Percentiles rank a stretch among this genome's conserved stretches.
phyloP scores from a whole-genome alignment of 2,329 filamentous ascomycete genomes.

The Fusarium begoniae region DNA sequence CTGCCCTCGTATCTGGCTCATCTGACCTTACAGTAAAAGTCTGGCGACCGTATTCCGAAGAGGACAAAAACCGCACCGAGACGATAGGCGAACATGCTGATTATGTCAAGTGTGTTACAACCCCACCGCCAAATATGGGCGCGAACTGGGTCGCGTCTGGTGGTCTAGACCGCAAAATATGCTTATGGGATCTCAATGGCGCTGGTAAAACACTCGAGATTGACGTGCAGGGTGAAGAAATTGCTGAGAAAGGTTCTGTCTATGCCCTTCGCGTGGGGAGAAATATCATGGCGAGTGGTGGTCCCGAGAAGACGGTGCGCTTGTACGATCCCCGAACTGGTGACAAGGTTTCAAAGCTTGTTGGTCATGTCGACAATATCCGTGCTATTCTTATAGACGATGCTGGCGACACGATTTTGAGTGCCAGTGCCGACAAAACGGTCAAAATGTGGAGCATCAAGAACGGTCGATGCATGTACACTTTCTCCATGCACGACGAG shows the following conservation, averaged over 20 bases:
- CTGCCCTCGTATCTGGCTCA: slow-evolving; percentile 85
- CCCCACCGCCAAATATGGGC: slow-evolving; percentile 67
- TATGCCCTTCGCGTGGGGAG: slow-evolving; percentile 87
- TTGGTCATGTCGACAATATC: slow-evolving; percentile 95
- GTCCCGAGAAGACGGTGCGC: slow-evolving; percentile 91
- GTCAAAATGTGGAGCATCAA: slow-evolving; percentile 98
- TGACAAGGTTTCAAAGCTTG: slow-evolving; percentile 92
- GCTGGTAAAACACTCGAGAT: slow-evolving; percentile 88
- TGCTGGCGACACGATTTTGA: slow-evolving; percentile 89
- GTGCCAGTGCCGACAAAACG: slow-evolving; percentile 93
- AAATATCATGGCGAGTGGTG: slow-evolving; percentile 87
- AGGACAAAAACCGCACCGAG: slow-evolving; percentile 61
- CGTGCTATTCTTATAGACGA: slow-evolving; percentile 90
- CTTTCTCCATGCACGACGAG: slow-evolving; percentile 98
- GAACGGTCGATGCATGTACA: slow-evolving; percentile 95
- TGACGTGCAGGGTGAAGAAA: slow-evolving; percentile 83
- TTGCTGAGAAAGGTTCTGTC: slow-evolving; percentile 89
- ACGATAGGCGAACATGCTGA: slow-evolving; percentile 94
- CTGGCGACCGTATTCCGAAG: slow-evolving; percentile 79
- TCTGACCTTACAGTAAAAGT: slow-evolving; percentile 95
- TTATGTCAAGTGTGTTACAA: slow-evolving; percentile 94
- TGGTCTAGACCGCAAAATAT: slow-evolving; percentile 90
- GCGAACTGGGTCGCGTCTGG: slow-evolving; percentile 93
- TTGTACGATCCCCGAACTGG: slow-evolving; percentile 92
- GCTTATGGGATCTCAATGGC: slow-evolving; percentile 91